A percentile compares a stretch with the other conserved stretches of the same genome.
Conservation (phyloP, 2,329 filamentous ascomycete species). For the Penicillium griseofulvum region DNA sequence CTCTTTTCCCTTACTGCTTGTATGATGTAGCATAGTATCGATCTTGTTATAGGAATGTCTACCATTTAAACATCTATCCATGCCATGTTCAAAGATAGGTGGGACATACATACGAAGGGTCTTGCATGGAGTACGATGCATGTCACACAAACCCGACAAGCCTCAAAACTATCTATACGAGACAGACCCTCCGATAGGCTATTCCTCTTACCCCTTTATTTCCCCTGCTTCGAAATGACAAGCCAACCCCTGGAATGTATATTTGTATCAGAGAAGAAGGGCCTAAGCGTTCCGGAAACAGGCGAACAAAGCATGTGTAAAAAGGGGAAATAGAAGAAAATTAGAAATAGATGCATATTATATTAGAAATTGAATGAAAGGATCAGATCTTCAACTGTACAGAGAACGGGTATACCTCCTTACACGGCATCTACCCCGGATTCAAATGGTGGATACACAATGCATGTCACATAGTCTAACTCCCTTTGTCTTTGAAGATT, state of each 20-base stretch:
- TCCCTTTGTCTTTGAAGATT: constrained; percentile 1
- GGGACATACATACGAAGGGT: no score
- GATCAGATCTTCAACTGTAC: not conserved
- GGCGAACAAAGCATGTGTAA: not conserved
- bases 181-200: not conserved
- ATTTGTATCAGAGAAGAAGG: not conserved
- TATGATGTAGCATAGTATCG: not conserved
- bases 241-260: not conserved
- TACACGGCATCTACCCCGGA: constrained; percentile 14
- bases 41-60: no score
- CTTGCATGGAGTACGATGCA: not conserved
- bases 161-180: not conserved
- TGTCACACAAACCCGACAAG: not conserved
- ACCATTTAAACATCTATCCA: not conserved
- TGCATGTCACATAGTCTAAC: not conserved
- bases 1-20: not conserved
- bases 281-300: not conserved
- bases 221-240: not conserved
- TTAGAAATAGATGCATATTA: not conserved
- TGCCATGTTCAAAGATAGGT: no score
- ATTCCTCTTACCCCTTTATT: not conserved
- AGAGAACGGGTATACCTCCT: not conserved
- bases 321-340: not conserved
- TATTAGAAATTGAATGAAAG: not conserved
- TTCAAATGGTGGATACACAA: not conserved